A percentile compares a stretch with the other conserved stretches of the same genome.
These are phyloP conservation scores for Berkeleyomyces rouxiae DNA, from an alignment of 2,329 filamentous ascomycete species.

Conservation along the genomic window DNA sequence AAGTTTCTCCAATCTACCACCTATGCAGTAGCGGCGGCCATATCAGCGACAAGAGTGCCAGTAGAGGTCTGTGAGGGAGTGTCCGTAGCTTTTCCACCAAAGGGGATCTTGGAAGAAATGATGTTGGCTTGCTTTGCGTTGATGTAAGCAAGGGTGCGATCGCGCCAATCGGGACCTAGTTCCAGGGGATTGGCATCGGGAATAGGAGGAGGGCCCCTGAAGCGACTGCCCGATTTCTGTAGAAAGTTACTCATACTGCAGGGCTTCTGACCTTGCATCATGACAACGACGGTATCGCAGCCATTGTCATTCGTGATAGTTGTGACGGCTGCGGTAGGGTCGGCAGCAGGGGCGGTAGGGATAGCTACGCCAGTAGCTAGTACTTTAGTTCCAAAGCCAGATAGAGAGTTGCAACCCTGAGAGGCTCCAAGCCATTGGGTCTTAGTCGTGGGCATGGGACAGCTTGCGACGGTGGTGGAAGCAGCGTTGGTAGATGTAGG, in stretches of 20 bases:
- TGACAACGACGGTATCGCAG: not conserved
- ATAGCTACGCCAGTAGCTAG: not conserved
- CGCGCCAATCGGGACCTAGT: not conserved
- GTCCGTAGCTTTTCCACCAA: no score
- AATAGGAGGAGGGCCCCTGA: not conserved
- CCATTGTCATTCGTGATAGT: not conserved
- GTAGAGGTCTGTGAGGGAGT: no score
- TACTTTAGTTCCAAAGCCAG: no score
- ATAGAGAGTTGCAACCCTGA: no score
- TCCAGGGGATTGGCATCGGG: not conserved
- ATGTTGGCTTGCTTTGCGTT: no score
- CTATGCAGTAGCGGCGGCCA: no score
- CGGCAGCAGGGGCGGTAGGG: not conserved
- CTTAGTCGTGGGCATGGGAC: no score
- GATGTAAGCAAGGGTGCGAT: no score
- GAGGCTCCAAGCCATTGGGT: no score
- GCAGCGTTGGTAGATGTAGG: not conserved
- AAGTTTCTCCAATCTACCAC: no score
- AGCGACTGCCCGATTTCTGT: not conserved
- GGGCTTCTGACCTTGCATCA: not conserved
- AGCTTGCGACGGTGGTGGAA: not conserved
- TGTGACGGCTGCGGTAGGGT: not conserved
- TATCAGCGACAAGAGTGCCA: no score
- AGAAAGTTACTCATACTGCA: not conserved
- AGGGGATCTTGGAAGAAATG: no score